Percentiles rank a stretch among this genome's conserved stretches.
Evolutionary conservation across 176 grass and related monocot genomes (phyloP).

Genomic region (Triticum dicoccoides): DNA sequence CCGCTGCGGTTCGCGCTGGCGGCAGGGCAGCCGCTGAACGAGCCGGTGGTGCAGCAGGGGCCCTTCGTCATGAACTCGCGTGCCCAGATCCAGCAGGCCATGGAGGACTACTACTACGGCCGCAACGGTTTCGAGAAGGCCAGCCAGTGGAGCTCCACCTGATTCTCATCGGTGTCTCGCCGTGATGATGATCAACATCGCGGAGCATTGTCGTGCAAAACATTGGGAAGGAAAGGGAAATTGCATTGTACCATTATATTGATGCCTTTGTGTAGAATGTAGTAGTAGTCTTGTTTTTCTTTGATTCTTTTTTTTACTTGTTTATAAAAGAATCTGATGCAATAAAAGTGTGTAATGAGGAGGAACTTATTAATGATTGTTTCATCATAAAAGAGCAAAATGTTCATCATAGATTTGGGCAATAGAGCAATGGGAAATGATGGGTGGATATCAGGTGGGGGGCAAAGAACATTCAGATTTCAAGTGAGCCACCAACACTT

Average conservation of each 20-base stretch:
- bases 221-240: background rate
- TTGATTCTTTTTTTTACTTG: background rate
- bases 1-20: constrained; percentile 60
- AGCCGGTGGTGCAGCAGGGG: constrained; percentile 68
- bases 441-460: too few species aligned
- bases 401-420: background rate
- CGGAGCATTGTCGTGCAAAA: background rate
- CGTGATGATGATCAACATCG: background rate
- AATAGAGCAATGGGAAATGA: background rate
- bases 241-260: background rate
- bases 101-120: constrained; percentile 68
- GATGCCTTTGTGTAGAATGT: background rate
- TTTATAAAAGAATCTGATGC: background rate
- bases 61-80: constrained; percentile 82
- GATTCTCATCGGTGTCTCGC: background rate
- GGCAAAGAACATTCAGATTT: too few species aligned
- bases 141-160: constrained; percentile 40
- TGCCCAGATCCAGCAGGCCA: constrained; percentile 72
- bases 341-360: background rate
- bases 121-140: constrained; percentile 79
- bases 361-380: background rate
- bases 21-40: constrained; percentile 58
- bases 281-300: background rate
- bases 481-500: too few species aligned
- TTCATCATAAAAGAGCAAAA: background rate